Evolutionary conservation across 176 grass and related monocot species (phyloP), one percentile per base, ranked within the genome.

Genomic region (Avena insularis): DNA sequence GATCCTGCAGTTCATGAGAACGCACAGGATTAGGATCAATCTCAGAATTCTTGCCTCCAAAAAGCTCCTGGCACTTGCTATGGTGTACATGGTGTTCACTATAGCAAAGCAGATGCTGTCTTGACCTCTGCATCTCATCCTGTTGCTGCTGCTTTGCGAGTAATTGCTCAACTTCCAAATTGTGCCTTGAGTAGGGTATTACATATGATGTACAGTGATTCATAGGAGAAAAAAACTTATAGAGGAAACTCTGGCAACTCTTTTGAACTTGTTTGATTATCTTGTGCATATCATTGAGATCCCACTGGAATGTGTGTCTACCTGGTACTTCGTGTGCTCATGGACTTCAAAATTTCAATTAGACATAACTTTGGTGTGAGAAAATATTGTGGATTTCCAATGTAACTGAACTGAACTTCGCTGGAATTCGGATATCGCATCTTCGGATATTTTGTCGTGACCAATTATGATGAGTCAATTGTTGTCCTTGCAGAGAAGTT

Each of bases 1-100:
- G 21, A 65, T 91, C 58, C 71, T 97, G 65, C 90, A 78, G 62
- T 97, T 91, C 87, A 90, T 97, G 92, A 92, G 89, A 48, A 51
- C 5, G 16, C 92, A 74, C 33, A 78, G 58, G 29, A 90, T 94
- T 71, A 97, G 74, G 90, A 84, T 97, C 5, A 97, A 93, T 79
- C 70, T 94, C 21, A 92, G 95, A 88, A 60, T 91, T 81, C 70
- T 97, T 63, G 92, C 94, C 5, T 96, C 91, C 12, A 96, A 93
- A 78, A 97, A 86, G 77, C 27, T 94, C 71, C 11, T 89, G 0
- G 47, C 35, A 45, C 33, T 82, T 83, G 57, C 84, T 76, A 48
- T 91, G 36, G 36, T 86, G 65, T 93, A 80, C 63, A 0, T 12
- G 2, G 19, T 85, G 66, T 84, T 85, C 51, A 46, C 9, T 61